Evolutionary conservation across 2,329 filamentous ascomycete species (phyloP), one percentile per base, ranked within the genome.

Genomic region (Alternaria arbusti): DNA sequence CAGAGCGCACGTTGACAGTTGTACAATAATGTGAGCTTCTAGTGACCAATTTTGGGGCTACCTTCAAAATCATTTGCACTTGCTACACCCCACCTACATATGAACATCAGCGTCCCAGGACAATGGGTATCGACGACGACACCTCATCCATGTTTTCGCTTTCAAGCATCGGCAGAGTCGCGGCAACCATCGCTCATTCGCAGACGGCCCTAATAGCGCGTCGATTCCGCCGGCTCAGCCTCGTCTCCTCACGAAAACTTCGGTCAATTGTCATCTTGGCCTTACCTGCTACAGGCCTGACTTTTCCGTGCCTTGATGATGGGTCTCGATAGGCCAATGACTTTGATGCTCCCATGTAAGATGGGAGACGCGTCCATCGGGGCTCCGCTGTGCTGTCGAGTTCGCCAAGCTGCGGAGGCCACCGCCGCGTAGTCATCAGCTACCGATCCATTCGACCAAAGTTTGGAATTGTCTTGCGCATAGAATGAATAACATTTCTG

Each of bases 151-250:
- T 25, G 49, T 26, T 43, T 57, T 45, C 43, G 56, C 26, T 30
- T 44, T 54, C 59, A 59, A 44, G 52, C 55, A 59, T 59, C 40
- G 49, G 49, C 43, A 40, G 26, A 13, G 28, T 43, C 47, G 49
- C 49, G 55, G 55, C 59, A 43, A 20, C 25, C 15, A 49, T 59
- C 23, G 55, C 49, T 47, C 55, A 59, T 49, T 54, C 40, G 55
- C 52, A 49, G 49, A 49, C 28, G 55, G 47, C 43, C 45, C 9
- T 8, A n/a, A 25, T 62, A 54, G 55, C 43, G 43, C 28, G 26
- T 47, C 59, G 52, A 17, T 59, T 43, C 59, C 43, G 43, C 25
- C n/a, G 59, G 49, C 59, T 59, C 56, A 59, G 59, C 59, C 55
- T 43, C 47, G 13, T 25, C 23, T 10, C 40, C 30, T 52, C 47